Conservation (phyloP, 2,329 filamentous ascomycete genomes). For the Lithohypha guttulata region DNA sequence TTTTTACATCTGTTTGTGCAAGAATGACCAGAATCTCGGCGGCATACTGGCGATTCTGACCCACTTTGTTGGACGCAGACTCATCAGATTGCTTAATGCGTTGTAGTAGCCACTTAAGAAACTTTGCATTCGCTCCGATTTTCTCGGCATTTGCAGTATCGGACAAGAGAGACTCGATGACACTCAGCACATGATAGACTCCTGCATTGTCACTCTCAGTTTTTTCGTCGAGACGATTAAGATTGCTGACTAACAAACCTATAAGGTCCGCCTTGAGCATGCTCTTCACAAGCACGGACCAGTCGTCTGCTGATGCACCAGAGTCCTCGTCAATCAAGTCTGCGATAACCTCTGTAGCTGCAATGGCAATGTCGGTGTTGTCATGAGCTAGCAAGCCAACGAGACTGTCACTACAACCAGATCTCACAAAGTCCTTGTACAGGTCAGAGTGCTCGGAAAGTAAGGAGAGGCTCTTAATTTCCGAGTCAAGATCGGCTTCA, state of each 20-base stretch:
- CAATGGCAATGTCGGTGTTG: slow-evolving; percentile 93
- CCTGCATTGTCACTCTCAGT: slow-evolving; percentile 63
- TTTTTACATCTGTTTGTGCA: slow-evolving; percentile 45
- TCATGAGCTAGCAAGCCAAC: slow-evolving; percentile 82
- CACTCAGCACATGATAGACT: slow-evolving; percentile 71
- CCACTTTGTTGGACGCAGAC: slow-evolving; percentile 38
- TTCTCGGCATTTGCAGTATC: slow-evolving; percentile 52
- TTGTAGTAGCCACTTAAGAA: slow-evolving; percentile 67
- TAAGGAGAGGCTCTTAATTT: slow-evolving; percentile 77
- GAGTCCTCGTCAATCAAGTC: slow-evolving; percentile 94
- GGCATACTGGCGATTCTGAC: slow-evolving; percentile 91
- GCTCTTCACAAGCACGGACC: slow-evolving; percentile 60
- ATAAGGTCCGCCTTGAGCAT: slow-evolving; percentile 60
- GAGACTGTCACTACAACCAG: slow-evolving; percentile 62
- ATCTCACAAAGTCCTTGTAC: slow-evolving; percentile 66
- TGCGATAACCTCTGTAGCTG: slow-evolving; percentile 74
- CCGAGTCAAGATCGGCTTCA: slow-evolving; percentile 81
- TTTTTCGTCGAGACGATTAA: slow-evolving; percentile 67
- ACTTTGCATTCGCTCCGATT: slow-evolving; percentile 56
- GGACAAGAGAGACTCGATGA: slow-evolving; percentile 79
- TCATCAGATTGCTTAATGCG: slow-evolving; percentile 61
- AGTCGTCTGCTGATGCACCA: slow-evolving; percentile 65
- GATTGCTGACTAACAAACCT: slow-evolving; percentile 63
- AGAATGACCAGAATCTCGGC: slow-evolving; percentile 87
- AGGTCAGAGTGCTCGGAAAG: slow-evolving; percentile 76